These are phyloP conservation scores for Didymosphaeria variabile DNA, from an alignment of 2,329 filamentous ascomycete genomes.

Conservation along the genomic window DNA sequence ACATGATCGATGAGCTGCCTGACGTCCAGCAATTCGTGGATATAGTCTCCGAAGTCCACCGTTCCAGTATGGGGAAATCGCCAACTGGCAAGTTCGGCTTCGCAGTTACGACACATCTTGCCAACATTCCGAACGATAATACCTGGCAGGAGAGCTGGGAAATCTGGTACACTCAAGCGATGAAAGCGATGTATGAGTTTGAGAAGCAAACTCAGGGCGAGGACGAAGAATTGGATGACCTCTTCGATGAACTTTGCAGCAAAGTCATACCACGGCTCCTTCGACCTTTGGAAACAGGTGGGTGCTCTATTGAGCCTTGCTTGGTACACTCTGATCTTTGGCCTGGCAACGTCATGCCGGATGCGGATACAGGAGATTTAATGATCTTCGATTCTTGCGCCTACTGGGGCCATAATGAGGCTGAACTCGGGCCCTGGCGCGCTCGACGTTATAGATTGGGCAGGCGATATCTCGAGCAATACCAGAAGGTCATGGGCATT, in stretches of 20 bases:
- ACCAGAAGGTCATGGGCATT: conserved; percentile 13
- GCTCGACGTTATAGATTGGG: conserved; percentile 16
- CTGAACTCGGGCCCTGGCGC: conserved; percentile 20
- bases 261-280: conserved; percentile 48
- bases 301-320: conserved; percentile 34
- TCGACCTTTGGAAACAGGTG: conserved; percentile 41
- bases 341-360: conserved; percentile 34
- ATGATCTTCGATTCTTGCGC: conserved; percentile 19
- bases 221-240: conserved; percentile 18
- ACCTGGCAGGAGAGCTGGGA: conserved; percentile 19
- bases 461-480: conserved; percentile 15
- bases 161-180: conserved; percentile 16
- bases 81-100: conserved; percentile 19
- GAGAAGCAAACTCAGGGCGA: conserved; percentile 16
- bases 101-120: conserved; percentile 18
- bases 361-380: conserved; percentile 8
- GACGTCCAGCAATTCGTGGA: conserved; percentile 8
- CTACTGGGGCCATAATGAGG: conserved; percentile 23
- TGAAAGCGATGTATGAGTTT: conserved; percentile 13
- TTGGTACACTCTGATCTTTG: conserved; percentile 46
- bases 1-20: conserved; percentile 18
- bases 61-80: conserved; percentile 19
- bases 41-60: conserved; percentile 18
- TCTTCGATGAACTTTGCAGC: conserved; percentile 13
- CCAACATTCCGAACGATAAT: conserved; percentile 19